Evolutionary conservation across 2,329 filamentous ascomycete species (phyloP).

Genomic region (Pyricularia sp.): DNA sequence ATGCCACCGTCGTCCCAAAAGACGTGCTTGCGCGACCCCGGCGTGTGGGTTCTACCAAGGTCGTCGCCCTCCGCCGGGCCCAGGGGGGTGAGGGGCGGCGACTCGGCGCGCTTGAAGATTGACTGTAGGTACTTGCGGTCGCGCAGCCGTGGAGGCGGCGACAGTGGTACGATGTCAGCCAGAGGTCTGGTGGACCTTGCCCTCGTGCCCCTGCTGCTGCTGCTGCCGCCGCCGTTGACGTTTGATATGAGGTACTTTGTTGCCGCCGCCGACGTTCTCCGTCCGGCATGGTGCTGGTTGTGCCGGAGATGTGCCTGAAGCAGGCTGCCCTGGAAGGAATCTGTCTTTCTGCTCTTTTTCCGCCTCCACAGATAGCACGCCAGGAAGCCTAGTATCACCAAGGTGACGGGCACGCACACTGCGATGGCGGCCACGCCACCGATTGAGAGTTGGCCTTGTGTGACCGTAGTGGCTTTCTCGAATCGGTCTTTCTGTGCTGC

Average conservation of each 20-base stretch:
- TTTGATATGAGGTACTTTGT: slow-evolving; percentile 33
- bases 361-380: slow-evolving; percentile 26
- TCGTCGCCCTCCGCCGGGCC: slow-evolving; percentile 6
- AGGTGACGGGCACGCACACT: slow-evolving; percentile 28
- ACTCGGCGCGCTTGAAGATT: slow-evolving; percentile 18
- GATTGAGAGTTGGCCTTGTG: slow-evolving; percentile 19
- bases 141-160: slow-evolving; percentile 37
- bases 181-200: background rate
- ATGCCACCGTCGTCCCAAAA: slow-evolving; percentile 6
- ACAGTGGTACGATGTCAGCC: slow-evolving; percentile 19
- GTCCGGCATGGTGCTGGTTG: slow-evolving; percentile 14
- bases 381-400: slow-evolving; percentile 26
- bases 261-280: slow-evolving; percentile 16
- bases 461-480: background rate
- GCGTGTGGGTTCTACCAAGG: background rate
- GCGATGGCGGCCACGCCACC: slow-evolving; percentile 36
- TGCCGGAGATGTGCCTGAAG: slow-evolving; percentile 16
- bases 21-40: slow-evolving; percentile 6
- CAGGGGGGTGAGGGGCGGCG: slow-evolving; percentile 20
- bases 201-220: slow-evolving; percentile 4
- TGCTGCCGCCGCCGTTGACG: slow-evolving; percentile 9
- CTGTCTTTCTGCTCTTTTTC: slow-evolving; percentile 12
- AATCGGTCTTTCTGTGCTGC: background rate
- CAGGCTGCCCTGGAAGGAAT: slow-evolving; percentile 9
- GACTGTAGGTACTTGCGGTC: slow-evolving; percentile 35